These are phyloP conservation scores for Wickerhamomyces bovis DNA, from an alignment of 805 yeast species.

Conservation along the genomic window DNA sequence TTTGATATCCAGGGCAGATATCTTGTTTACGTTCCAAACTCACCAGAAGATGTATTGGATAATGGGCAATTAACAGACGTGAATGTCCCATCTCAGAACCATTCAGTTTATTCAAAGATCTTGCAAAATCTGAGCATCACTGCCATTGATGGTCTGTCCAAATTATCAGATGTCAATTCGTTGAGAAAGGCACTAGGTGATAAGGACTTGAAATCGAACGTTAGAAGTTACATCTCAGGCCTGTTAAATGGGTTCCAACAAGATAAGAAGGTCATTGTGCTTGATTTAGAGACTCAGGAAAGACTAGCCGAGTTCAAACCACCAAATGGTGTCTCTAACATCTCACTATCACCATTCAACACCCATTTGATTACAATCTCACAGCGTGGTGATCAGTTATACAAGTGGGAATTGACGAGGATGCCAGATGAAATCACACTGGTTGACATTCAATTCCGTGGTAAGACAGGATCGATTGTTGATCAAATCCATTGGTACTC, in stretches of 20 bases:
- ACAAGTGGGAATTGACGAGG: constrained; percentile 56
- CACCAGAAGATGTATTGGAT: background rate
- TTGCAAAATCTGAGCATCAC: constrained; percentile 43
- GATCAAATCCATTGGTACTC: constrained; percentile 48
- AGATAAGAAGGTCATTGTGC: constrained; percentile 32
- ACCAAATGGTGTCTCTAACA: constrained; percentile 53
- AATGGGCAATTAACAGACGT: constrained; percentile 6
- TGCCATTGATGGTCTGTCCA: constrained; percentile 46
- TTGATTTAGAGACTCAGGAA: constrained; percentile 40
- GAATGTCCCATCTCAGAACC: constrained; percentile 17
- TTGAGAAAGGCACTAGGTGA: constrained; percentile 11
- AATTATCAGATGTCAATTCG: constrained; percentile 36
- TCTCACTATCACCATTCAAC: constrained; percentile 60
- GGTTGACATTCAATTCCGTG: constrained; percentile 54
- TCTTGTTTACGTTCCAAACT: constrained; percentile 27
- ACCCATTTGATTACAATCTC: constrained; percentile 47
- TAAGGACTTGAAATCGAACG: constrained; percentile 6
- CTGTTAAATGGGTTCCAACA: constrained; percentile 17
- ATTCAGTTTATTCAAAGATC: constrained; percentile 24
- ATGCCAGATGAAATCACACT: constrained; percentile 45
- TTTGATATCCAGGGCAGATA: constrained; percentile 38
- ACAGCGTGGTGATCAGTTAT: constrained; percentile 55
- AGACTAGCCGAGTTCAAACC: constrained; percentile 44
- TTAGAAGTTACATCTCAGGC: constrained; percentile 7
- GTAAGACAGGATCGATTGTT: constrained; percentile 54